A percentile compares a stretch with the other conserved stretches of the same genome.
These are phyloP conservation scores for Penicillium bialowiezense DNA, from an alignment of 495 filamentous ascomycete species.

Conservation along the genomic window DNA sequence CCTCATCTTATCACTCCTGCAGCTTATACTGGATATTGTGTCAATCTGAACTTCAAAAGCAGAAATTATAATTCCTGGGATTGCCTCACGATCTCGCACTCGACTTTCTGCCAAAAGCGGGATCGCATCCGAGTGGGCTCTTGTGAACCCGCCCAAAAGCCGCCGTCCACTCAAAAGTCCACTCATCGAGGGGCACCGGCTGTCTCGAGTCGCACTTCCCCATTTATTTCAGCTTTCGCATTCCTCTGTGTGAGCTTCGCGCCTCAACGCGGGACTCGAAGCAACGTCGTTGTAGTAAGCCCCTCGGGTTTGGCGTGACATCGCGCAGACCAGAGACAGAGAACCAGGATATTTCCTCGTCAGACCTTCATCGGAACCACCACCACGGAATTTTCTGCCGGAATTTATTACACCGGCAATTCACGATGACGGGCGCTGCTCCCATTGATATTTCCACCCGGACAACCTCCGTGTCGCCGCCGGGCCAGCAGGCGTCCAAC, in stretches of 20 bases:
- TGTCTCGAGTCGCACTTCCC: slow-evolving; percentile 30
- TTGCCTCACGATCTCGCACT: too few species aligned
- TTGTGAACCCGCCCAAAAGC: slow-evolving; percentile 36
- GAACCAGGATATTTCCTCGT: slow-evolving; percentile 26
- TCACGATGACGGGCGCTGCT: slow-evolving; percentile 52
- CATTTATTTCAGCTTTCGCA: slow-evolving; percentile 35
- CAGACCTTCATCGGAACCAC: not conserved
- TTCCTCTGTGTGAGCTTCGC: slow-evolving; percentile 36
- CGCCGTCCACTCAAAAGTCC: slow-evolving; percentile 29
- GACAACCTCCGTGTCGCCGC: slow-evolving; percentile 58
- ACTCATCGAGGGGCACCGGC: slow-evolving; percentile 48
- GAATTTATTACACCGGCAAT: slow-evolving; percentile 1
- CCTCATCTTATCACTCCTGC: slow-evolving; percentile 3
- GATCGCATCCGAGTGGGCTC: slow-evolving; percentile 45
- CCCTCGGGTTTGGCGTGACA: slow-evolving; percentile 40
- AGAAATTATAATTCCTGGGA: too few species aligned
- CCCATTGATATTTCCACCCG: slow-evolving; percentile 67
- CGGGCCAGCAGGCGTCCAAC: slow-evolving; percentile 58
- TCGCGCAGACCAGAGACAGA: slow-evolving; percentile 43
- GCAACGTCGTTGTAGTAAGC: slow-evolving; percentile 33
- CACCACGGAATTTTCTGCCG: not conserved
- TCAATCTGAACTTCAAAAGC: too few species aligned
- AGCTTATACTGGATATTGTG: too few species aligned
- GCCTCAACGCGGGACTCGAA: slow-evolving; percentile 39
- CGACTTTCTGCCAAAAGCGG: slow-evolving; percentile 31